phyloP scores from a whole-genome alignment of 225 moss, liverwort and hornwort species.

The Straminergon stramineum region DNA sequence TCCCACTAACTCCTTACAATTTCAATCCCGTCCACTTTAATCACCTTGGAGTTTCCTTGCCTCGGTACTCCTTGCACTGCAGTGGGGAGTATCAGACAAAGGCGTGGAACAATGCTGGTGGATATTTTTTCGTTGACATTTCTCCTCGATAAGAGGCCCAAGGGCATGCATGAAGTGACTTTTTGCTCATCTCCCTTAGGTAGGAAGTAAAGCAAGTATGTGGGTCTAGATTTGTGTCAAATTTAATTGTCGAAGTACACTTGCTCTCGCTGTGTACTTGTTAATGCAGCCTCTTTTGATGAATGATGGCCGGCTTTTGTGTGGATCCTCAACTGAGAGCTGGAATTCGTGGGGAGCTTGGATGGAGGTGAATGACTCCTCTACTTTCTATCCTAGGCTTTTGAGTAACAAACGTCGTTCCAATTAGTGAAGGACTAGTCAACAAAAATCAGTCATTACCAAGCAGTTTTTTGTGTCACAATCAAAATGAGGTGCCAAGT shows the following conservation, averaged over 20 bases:
- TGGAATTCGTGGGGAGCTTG: conserved; percentile 96
- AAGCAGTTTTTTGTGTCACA: neutral
- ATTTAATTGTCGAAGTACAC: neutral
- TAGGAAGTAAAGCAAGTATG: neutral
- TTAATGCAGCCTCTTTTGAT: conserved; percentile 50
- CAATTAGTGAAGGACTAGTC: neutral
- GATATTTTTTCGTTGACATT: neutral
- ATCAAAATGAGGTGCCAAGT: neutral
- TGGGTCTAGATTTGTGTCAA: neutral
- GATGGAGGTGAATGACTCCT: conserved; percentile 53
- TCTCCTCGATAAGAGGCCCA: neutral
- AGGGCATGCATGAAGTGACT: neutral
- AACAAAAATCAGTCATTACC: neutral
- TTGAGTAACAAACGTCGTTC: neutral
- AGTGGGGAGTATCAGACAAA: neutral
- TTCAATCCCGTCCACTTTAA: neutral
- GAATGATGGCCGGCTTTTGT: conserved; percentile 67
- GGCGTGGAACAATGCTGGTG: neutral
- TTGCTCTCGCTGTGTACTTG: neutral
- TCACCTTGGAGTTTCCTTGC: neutral
- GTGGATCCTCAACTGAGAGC: conserved; percentile 90
- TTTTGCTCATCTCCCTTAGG: neutral
- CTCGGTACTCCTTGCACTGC: neutral
- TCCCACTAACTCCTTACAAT: neutral
- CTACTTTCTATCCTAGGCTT: neutral